phyloP scores from a whole-genome alignment of 345 rosid species.

The Acer saccharum region DNA sequence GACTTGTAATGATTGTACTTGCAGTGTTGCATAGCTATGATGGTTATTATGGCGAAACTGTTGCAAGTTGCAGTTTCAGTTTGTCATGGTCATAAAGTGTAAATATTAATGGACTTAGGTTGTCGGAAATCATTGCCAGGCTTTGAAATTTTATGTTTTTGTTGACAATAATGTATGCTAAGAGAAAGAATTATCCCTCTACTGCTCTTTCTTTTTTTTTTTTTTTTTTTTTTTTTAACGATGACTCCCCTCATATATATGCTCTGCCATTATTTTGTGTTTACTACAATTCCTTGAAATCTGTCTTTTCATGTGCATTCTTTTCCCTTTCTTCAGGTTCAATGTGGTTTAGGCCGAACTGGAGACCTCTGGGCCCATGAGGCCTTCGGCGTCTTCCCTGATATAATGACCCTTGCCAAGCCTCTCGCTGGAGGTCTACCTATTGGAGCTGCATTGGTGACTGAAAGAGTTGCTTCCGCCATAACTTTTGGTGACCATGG shows the following conservation, averaged over 20 bases:
- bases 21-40: too few relatives aligned
- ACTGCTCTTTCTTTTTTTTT: too few relatives aligned
- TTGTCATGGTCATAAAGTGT: neutral
- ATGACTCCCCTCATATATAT: neutral
- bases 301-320: neutral
- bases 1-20: too few relatives aligned
- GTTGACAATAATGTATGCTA: neutral
- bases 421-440: slow-evolving; percentile 98
- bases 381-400: slow-evolving; percentile 63
- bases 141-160: neutral
- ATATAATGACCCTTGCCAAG: slow-evolving; percentile 93
- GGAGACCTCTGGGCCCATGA: slow-evolving; percentile 88
- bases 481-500: slow-evolving; percentile 81
- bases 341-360: slow-evolving; percentile 84
- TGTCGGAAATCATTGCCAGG: too few relatives aligned
- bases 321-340: slow-evolving; percentile 47
- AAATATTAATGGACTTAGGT: too few relatives aligned
- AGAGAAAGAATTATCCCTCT: slow-evolving; percentile 2
- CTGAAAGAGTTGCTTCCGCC: slow-evolving; percentile 76
- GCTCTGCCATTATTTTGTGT: neutral
- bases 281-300: neutral
- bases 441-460: slow-evolving; percentile 75
- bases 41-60: too few relatives aligned
- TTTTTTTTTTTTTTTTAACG: too few relatives aligned
- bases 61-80: too few relatives aligned